Base-by-base conservation (phyloP, 805 yeast genomes). In the Suhomyces faveliae region DNA sequence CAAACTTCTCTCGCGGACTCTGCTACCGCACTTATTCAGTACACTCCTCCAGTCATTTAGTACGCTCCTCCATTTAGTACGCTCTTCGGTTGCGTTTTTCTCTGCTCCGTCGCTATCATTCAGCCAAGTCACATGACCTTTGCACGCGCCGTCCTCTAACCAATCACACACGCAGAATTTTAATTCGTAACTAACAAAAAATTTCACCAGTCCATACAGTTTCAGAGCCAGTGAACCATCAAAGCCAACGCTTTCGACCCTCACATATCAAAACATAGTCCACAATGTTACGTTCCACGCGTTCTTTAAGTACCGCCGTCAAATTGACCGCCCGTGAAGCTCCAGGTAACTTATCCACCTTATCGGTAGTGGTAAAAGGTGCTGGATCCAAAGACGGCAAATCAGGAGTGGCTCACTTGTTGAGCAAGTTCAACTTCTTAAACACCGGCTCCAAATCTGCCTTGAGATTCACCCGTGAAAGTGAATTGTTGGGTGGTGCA, bases 381-480 rank as follows among this genome's bases (percentile, higher is more conserved):
- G 95, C 88, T 54, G 98, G 98, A 56, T 81, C 97, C 49, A 86
- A 94, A 68, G 58, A 78, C 43, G 76, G 79, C 43, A 70, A 77
- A 56, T 84, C 91, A 48, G 99, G 98, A 73, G 72, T 86, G 57
- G 78, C 97, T 40, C 97, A 92, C 70, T 73, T 90, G 55, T 78
- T 91, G 62, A 81, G 92, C 62, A 81, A 89, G 70, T 90, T 83
- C 70, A 85, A 85, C 61, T 94, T 86, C 77, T 81, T 86, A 66
- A 85, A 87, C 78, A 89, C 96, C 48, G 77, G 77, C 52, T 68
- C 81, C 59, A 89, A 89, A 70, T 86, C 97, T 15, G 96, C 94
- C 20, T 79, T 94, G 66, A 87, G 98, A 76, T 78, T 91, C 63
- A 87, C 90, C 64, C 87, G 99, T 73, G 99, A 94, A 75, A 75